phyloP scores from a whole-genome alignment of 2,329 filamentous ascomycete genomes.

The Trichophyton mentagrophytes region DNA sequence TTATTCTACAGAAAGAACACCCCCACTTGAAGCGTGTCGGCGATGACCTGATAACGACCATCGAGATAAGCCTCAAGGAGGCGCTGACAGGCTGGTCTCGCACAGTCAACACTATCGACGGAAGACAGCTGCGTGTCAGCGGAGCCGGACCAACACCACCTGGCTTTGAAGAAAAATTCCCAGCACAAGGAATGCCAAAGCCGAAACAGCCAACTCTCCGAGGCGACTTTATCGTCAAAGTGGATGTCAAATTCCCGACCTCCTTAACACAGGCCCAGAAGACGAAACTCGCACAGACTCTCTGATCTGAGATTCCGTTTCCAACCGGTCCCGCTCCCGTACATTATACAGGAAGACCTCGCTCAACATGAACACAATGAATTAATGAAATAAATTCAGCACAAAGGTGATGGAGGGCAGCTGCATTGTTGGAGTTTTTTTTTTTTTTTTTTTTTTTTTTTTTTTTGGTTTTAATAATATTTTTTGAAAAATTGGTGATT shows the following conservation, averaged over 20 bases:
- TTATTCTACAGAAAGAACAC: conserved; percentile 62
- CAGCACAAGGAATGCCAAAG: conserved; percentile 82
- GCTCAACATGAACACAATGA: neutral
- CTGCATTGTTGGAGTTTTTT: conserved; percentile 2
- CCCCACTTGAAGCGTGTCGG: conserved; percentile 73
- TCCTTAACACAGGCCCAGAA: conserved; percentile 67
- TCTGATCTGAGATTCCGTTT: conserved; percentile 32
- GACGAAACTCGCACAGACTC: conserved; percentile 62
- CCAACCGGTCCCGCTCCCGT: neutral
- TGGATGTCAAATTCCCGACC: conserved; percentile 86
- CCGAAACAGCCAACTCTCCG: conserved; percentile 76
- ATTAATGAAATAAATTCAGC: neutral
- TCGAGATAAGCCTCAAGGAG: conserved; percentile 83
- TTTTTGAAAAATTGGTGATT: too few species aligned
- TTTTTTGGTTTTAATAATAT: too few species aligned
- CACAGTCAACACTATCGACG: conserved; percentile 87
- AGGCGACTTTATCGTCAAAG: conserved; percentile 77
- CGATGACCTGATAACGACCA: conserved; percentile 66
- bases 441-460: neutral
- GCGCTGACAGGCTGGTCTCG: conserved; percentile 86
- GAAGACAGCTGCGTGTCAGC: conserved; percentile 66
- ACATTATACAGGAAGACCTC: neutral
- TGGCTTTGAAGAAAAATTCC: conserved; percentile 67
- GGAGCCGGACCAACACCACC: conserved; percentile 77
- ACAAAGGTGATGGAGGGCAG: neutral